Evolutionary conservation across 257 asterid species (phyloP), one percentile per base, ranked within the genome.

Genomic region (Agastache rugosa): DNA sequence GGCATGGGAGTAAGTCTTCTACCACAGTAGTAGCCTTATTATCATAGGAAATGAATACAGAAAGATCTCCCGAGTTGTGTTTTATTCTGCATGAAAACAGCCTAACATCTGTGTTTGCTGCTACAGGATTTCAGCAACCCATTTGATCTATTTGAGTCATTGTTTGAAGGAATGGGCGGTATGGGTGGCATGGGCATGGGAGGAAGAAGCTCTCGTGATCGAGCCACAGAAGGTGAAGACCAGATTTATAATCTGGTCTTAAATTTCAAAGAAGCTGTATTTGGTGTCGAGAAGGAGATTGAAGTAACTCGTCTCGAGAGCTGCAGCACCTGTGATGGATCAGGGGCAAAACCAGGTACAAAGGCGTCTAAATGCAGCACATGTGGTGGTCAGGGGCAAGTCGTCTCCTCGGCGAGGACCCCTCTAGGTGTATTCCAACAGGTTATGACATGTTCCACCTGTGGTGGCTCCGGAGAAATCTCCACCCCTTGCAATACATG

Each of bases 381-480:
- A 11, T 93, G 98, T 50, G 93, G 97, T 11, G 98, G 99, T 25
- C 98, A 90, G 79, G 99, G 99, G 56, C 98, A 95, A 77, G 99
- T 95, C 25, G 86, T 95, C 64, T 76, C 94, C 16, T 86, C 98
- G 0, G 93, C 96, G 6, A 73, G 98, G 83, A 95, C 99, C 67
- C 99, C 99, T 1, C 89, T 95, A 0, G 99, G 99, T 5, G 96
- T 95, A 67, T 90, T 95, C 92, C 99, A 92, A 79, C 99, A 92
- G 78, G 97, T 95, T 68, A 87, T 86, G 90, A 87, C 98, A 2
- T 95, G 99, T 79, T 85, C 96, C n/a, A 42, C 91, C 45, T 95
- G 99, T 70, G 87, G 86, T 22, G 99, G 99, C 19, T 27, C 88
- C 0, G 99, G 99, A 4, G 96, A 95, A 76, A 87, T 77, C 74